These are phyloP conservation scores for Fusarium sp. DNA, from an alignment of 2,329 filamentous ascomycete species.

Conservation along the genomic window DNA sequence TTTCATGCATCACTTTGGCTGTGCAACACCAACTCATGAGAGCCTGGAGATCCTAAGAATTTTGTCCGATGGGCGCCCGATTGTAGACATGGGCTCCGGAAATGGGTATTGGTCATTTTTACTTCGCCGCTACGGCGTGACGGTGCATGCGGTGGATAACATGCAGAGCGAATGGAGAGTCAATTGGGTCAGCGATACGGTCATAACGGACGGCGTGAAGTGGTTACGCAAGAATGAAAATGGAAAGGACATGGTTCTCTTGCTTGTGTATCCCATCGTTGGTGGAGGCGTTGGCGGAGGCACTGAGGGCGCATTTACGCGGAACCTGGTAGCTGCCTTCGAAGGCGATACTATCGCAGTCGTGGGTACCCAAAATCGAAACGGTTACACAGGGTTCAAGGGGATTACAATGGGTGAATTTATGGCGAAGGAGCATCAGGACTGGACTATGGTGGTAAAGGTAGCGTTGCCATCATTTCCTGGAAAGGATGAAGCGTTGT, in stretches of 20 bases:
- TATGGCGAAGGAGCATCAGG: conserved; percentile 67
- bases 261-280: conserved; percentile 81
- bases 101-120: conserved; percentile 83
- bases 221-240: conserved; percentile 66
- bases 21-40: conserved; percentile 76
- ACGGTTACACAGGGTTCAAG: conserved; percentile 79
- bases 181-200: conserved; percentile 76
- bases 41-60: conserved; percentile 70
- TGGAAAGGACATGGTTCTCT: conserved; percentile 68
- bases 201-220: conserved; percentile 69
- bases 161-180: conserved; percentile 76
- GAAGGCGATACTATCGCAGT: conserved; percentile 74
- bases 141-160: conserved; percentile 73
- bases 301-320: conserved; percentile 73
- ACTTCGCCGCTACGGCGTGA: conserved; percentile 69
- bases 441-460: conserved; percentile 72
- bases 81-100: conserved; percentile 77
- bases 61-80: conserved; percentile 63
- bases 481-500: conserved; percentile 81
- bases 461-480: conserved; percentile 79
- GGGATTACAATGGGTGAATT: conserved; percentile 74
- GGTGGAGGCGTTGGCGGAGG: conserved; percentile 73
- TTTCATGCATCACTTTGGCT: conserved; percentile 84
- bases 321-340: conserved; percentile 70
- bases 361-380: conserved; percentile 79